These are phyloP conservation scores for Phoma sp. DNA, from an alignment of 2,329 filamentous ascomycete genomes.

Conservation along the genomic window DNA sequence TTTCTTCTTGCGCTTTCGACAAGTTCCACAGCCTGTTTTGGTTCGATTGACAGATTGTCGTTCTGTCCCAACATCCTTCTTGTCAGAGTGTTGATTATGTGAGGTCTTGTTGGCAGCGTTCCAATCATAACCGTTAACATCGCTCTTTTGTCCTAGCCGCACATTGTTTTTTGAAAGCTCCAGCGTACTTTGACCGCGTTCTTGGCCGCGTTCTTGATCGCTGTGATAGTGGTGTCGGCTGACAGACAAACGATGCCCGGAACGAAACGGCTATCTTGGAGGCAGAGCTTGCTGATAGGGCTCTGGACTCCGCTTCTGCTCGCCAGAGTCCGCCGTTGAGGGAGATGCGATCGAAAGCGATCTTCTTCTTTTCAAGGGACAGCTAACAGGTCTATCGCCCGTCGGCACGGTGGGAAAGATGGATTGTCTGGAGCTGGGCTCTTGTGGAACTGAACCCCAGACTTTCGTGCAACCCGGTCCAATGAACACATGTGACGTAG, in stretches of 20 bases:
- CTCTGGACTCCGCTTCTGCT: conserved; percentile 7
- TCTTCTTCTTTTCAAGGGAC: conserved; percentile 67
- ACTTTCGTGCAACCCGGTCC: conserved; percentile 2
- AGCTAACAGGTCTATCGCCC: conserved; percentile 31
- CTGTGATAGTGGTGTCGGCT: too few species aligned
- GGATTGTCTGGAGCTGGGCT: conserved; percentile 25
- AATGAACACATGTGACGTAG: conserved; percentile 13
- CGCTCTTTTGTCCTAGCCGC: conserved; percentile 16
- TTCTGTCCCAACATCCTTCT: conserved; percentile 47
- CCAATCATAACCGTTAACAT: conserved; percentile 24
- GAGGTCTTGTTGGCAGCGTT: conserved; percentile 49
- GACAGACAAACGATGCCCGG: conserved; percentile 38
- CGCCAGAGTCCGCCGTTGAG: too few species aligned
- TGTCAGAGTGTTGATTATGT: conserved; percentile 55
- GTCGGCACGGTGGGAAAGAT: conserved; percentile 29
- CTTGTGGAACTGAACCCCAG: conserved; percentile 7
- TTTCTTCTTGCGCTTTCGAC: conserved; percentile 93
- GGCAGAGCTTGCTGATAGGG: conserved; percentile 28
- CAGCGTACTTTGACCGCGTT: conserved; percentile 32
- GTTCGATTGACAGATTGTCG: conserved; percentile 89
- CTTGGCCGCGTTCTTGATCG: conserved; percentile 36
- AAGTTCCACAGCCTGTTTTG: conserved; percentile 95
- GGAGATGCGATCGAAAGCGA: conserved; percentile 51
- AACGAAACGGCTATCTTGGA: conserved; percentile 33
- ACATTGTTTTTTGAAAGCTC: conserved; percentile 26